Evolutionary conservation across 495 filamentous ascomycete species (phyloP).

Genomic region (Xylaria curta): DNA sequence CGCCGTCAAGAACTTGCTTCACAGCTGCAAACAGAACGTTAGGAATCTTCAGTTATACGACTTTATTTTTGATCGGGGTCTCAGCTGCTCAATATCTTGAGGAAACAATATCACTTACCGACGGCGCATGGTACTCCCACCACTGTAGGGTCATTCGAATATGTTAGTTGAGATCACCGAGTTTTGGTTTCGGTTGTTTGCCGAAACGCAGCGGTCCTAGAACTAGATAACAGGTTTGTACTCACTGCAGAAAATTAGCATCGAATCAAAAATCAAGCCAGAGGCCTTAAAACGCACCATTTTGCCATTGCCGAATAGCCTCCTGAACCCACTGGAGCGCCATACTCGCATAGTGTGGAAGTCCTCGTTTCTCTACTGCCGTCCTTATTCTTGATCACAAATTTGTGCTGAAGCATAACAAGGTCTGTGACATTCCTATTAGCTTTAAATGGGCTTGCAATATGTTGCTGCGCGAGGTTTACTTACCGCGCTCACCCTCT

Average conservation of each 20-base stretch:
- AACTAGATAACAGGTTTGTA: not conserved
- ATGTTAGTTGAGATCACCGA: conserved; percentile 24
- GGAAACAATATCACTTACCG: conserved; percentile 25
- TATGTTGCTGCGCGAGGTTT: not conserved
- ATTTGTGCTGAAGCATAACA: conserved; percentile 91
- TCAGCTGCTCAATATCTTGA: not conserved
- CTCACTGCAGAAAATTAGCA: conserved; percentile 18
- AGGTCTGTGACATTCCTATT: conserved; percentile 22
- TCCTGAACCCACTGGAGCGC: conserved; percentile 75
- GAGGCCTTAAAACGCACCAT: conserved; percentile 24
- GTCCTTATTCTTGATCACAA: conserved; percentile 85
- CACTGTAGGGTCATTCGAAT: conserved; percentile 50
- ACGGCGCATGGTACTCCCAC: conserved; percentile 33
- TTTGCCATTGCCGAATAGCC: conserved; percentile 93
- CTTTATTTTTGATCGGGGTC: not conserved
- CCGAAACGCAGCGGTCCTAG: not conserved
- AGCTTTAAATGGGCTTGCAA: conserved; percentile 5
- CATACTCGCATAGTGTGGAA: conserved; percentile 85
- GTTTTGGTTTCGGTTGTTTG: not conserved
- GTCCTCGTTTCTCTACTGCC: conserved; percentile 72
- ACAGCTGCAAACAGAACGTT: conserved; percentile 54
- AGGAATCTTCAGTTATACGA: conserved; percentile 40
- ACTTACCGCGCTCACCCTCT: conserved; percentile 68
- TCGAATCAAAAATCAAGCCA: not conserved
- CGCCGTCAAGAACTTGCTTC: conserved; percentile 84